A percentile compares a stretch with the other conserved stretches of the same genome.
Conservation (phyloP, 768 basidiomycete genomes). For the Mycena metata region DNA sequence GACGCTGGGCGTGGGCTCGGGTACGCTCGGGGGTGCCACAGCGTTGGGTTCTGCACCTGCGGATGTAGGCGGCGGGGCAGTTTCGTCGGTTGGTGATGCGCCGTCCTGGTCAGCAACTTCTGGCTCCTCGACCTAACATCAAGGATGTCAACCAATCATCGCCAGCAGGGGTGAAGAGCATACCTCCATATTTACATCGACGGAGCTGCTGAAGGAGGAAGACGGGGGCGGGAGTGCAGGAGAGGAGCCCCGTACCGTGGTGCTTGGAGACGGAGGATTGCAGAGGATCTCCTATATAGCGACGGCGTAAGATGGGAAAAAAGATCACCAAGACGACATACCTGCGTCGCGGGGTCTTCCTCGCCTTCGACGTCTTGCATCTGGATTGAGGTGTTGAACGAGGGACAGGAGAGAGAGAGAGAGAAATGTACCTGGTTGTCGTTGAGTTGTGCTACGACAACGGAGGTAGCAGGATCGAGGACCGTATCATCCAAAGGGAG, state of each 20-base stretch:
- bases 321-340: background rate
- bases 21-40: no score
- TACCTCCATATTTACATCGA: slow-evolving; percentile 20
- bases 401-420: background rate
- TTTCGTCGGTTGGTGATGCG: background rate
- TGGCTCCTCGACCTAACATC: background rate
- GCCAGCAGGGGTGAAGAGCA: background rate
- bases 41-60: no score
- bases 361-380: background rate
- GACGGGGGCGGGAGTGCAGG: slow-evolving; percentile 29
- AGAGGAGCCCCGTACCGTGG: slow-evolving; percentile 26
- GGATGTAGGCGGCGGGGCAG: background rate
- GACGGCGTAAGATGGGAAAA: background rate
- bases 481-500: background rate
- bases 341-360: slow-evolving; percentile 19
- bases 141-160: background rate
- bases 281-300: slow-evolving; percentile 12
- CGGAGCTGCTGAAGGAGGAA: slow-evolving; percentile 25
- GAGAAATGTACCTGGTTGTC: background rate
- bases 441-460: background rate
- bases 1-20: background rate
- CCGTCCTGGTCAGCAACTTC: background rate
- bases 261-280: slow-evolving; percentile 23
- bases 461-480: background rate
- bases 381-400: background rate